Base-by-base conservation (phyloP, 371 early-diverging fungal genomes). In the Rhizopus microsporus region DNA sequence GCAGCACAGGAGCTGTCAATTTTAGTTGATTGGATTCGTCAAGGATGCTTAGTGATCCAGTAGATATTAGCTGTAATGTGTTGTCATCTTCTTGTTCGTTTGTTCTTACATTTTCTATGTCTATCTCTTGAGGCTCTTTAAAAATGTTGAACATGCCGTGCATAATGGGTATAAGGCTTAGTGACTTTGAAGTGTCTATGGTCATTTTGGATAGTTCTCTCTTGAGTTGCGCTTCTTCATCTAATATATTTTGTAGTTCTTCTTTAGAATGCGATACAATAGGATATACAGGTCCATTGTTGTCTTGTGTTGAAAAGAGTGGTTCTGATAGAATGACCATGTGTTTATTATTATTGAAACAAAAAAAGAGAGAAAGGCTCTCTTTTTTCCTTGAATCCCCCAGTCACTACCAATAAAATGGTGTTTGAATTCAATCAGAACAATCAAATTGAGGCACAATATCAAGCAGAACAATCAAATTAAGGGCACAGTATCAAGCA, bases 201-300 rank as follows among this genome's bases (percentile, higher is more conserved):
- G 10, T 46, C 30, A 15, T 9, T 23, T 46, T 46, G 2, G 7
- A 2, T 16, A 54, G 16, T 15, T 43, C 31, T 17, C 54, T 31
- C 12, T 54, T 43, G 12, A 54, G n/a, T 54, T 31, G 23, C 7
- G 33, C 43, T 43, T 40, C 31, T 43, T 54, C 43, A 15, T 54
- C 15, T 15, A 54, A 32, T 8, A 42, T 29, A 10, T 54, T 31
- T 32, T 46, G 15, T 8, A 54, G 9, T 16, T 54, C 54, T 15
- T 38, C 38, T 54, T 54, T 54, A 31, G 44, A 33, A 12, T 43
- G 33, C 16, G n/a, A 4, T 13, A 54, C 8, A 42, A 40, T 54
- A 1, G 54, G 54, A 4, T 42, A 37, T 5, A 43, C 7, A 42
- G 6, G 15, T 15, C 15, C 15, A 15, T 15, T 42, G 1, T 42